These are phyloP conservation scores for Nicotiana obtusifolia DNA, from an alignment of 257 asterid genomes.

Conservation along the genomic window DNA sequence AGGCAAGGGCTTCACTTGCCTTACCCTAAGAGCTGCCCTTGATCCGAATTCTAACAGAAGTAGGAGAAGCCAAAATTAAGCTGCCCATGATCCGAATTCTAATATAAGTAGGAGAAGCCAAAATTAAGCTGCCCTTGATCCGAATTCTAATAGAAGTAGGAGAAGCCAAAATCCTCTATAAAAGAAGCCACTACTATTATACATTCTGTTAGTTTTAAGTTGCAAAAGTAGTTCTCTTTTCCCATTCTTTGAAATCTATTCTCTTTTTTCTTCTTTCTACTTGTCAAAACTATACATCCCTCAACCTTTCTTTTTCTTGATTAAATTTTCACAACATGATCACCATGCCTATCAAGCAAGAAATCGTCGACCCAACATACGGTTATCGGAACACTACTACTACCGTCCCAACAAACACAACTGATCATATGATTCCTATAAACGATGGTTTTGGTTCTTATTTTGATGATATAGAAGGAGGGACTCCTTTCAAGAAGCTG, in stretches of 20 bases:
- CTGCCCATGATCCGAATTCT: too few species aligned
- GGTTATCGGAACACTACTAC: background rate
- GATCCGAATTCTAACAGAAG: too few species aligned
- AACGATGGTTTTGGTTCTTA: background rate
- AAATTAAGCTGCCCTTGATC: too few species aligned
- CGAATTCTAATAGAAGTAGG: background rate
- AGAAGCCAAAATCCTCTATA: background rate
- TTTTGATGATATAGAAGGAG: background rate
- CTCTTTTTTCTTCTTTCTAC: background rate
- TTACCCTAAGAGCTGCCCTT: too few species aligned
- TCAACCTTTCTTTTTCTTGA: too few species aligned
- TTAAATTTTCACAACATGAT: background rate
- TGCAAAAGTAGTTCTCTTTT: background rate
- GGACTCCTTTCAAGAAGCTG: background rate
- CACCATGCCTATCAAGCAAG: conserved; percentile 1
- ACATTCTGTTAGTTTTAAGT: too few species aligned
- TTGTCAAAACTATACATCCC: too few species aligned
- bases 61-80: background rate
- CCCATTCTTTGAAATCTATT: too few species aligned
- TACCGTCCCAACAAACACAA: background rate
- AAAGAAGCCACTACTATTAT: background rate
- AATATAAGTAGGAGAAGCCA: background rate
- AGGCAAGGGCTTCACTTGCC: too few species aligned
- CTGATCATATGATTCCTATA: background rate
- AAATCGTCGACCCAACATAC: background rate